Evolutionary conservation across 2,329 filamentous ascomycete genomes (phyloP), one percentile per base, ranked within the genome.

Genomic region (Metarhizium rileyi): DNA sequence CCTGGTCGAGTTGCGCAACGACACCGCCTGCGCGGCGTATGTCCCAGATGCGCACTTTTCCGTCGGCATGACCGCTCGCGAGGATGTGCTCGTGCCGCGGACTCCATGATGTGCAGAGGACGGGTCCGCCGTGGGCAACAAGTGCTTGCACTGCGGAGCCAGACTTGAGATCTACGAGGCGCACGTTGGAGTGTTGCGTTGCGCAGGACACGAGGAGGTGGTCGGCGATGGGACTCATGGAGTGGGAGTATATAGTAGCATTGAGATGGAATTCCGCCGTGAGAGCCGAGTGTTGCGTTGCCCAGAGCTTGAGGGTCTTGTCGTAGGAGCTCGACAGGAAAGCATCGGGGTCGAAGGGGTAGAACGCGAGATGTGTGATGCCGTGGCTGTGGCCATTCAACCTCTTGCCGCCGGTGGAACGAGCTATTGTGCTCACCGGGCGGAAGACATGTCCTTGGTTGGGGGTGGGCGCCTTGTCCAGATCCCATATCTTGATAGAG

Each of bases 151-250:
- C 83, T 44, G 68, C 66, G 16, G 89, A 78, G 2, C 89, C 89
- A 1, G 90, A 90, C 47, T 87, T 85, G 30, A 96, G 74, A 62
- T 97, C 91, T 5, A 96, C 81, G 6, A 97, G 78, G 16, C 90
- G 83, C 14, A 95, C 86, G 25, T 86, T 77, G 6, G 88, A 87
- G 62, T 93, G 83, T 55, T 94, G 89, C 0, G 90, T 94, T 1
- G 87, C 90, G 60, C 89, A 93, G 9, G 91, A 90, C 9, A 96
- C 86, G 4, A 95, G 77, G 0, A 95, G 74, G 60, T 90, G 76
- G 47, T 80, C 70, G 50, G 88, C 78, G 51, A 90, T 70, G 40
- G 83, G 77, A 1, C 90, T 95, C 25, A 87, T 76, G 0, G 86
- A 81, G 64, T 95, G 90, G 1, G 85, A 83, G 66, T 89, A 88